A percentile compares a stretch with the other conserved stretches of the same genome.
Evolutionary conservation across 2,329 filamentous ascomycete genomes (phyloP).

Genomic region (Sarocladium oryzae): DNA sequence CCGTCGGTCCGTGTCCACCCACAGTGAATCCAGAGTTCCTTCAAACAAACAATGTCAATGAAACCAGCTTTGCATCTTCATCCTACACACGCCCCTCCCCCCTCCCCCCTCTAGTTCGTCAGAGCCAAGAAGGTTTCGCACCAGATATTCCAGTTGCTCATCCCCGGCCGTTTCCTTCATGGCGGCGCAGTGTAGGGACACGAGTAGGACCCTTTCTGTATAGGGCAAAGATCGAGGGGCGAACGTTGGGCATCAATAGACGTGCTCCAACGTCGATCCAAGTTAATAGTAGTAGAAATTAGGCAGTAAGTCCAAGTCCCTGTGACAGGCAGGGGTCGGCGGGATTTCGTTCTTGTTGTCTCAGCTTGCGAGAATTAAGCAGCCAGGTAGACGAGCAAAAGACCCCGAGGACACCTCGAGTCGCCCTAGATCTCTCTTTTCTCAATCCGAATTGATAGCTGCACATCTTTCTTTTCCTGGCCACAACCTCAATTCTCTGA

Average conservation of each 20-base stretch:
- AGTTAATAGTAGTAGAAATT: not conserved
- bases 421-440: constrained; percentile 8
- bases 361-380: not conserved
- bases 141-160: not conserved
- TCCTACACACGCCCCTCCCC: not conserved
- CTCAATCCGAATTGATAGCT: constrained; percentile 1
- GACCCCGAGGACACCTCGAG: no score
- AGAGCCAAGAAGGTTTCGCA: not conserved
- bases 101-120: not conserved
- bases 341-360: not conserved
- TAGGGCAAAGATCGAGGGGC: not conserved
- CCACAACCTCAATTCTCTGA: no score
- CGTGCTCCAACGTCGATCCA: not conserved
- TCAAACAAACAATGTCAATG: no score
- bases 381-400: no score
- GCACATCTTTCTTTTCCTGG: not conserved
- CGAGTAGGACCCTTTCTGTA: constrained; percentile 2
- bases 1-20: no score
- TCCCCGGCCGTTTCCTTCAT: not conserved
- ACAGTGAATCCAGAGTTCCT: no score
- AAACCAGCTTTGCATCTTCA: not conserved
- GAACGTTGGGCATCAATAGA: constrained; percentile 6
- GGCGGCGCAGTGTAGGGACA: not conserved
- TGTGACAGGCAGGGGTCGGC: not conserved
- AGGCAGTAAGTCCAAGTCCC: not conserved